Evolutionary conservation across 2,329 filamentous ascomycete species (phyloP), one percentile per base, ranked within the genome.

Genomic region (Epichloe elymi): DNA sequence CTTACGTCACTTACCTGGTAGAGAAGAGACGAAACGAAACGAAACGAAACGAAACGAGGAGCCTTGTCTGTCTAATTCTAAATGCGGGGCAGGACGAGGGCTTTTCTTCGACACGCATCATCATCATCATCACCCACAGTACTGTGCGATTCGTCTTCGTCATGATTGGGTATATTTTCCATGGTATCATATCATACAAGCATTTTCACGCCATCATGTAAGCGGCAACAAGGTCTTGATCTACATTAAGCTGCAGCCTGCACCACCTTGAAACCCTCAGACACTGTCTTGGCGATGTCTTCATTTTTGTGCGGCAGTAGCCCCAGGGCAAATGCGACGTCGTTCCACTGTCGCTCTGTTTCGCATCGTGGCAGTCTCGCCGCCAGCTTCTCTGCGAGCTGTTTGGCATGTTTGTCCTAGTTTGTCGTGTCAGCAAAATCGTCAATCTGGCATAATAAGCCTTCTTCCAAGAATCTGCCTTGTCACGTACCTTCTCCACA

Each of bases 331-430:
- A 89, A 98, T 0, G 91, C 88, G 42, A 97, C 90, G 69, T 98
- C 93, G 63, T 91, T 95, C 93, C 93, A 98, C 65, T 97, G 90
- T 56, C 90, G 77, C 70, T 98, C 91, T 46, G 79, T 95, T 64
- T 96, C 90, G 62, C 90, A 96, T 45, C 91, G 79, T 1, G 79
- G 75, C 43, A 98, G 75, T 57, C 93, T 79, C 5, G 90, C 89
- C 1, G 93, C 90, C 54, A 98, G 75, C 68, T 98, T 98, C 55
- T 91, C 85, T 0, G 93, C 84, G 30, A 98, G 76, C 65, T 98
- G 91, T 61, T 89, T 93, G 47, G 93, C 90, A 63, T 98, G 93
- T 72, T 96, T 96, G 68, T 98, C 93, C 90, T 95, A 40, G 2
- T 15, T 46, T 38, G 10, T 4, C 10, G 57, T 48, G 33, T 48